These are phyloP conservation scores for Ballota nigra DNA, from an alignment of 257 asterid species.

Conservation along the genomic window DNA sequence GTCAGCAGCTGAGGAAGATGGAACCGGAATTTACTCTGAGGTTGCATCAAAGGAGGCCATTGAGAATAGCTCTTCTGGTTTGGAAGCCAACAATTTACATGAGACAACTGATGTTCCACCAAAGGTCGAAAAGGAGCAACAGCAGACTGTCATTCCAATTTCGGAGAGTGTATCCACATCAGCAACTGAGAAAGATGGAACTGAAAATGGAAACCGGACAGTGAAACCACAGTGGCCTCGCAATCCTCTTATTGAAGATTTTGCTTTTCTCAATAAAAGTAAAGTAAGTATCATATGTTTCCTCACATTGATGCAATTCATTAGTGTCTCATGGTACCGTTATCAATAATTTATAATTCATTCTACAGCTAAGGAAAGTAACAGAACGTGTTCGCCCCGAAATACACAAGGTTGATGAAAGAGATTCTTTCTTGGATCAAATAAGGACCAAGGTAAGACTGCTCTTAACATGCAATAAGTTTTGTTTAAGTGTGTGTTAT, in stretches of 20 bases:
- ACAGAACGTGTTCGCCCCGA: slow-evolving; percentile 53
- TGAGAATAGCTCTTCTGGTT: slow-evolving; percentile 27
- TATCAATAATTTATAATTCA: slow-evolving; percentile 22
- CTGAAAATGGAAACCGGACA: slow-evolving; percentile 33
- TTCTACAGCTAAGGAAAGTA: slow-evolving; percentile 83
- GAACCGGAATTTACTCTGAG: slow-evolving; percentile 25
- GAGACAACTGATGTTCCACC: slow-evolving; percentile 24
- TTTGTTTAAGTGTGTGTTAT: not conserved
- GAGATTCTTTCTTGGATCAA: slow-evolving; percentile 78
- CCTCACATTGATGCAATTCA: slow-evolving; percentile 7
- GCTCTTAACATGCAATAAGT: not conserved
- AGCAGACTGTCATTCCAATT: slow-evolving; percentile 21
- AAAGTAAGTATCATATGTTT: slow-evolving; percentile 47
- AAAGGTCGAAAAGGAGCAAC: slow-evolving; percentile 29
- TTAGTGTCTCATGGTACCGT: slow-evolving; percentile 8
- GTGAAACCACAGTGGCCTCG: slow-evolving; percentile 59
- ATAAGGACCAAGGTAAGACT: slow-evolving; percentile 75
- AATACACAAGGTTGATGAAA: slow-evolving; percentile 58
- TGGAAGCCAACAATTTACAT: slow-evolving; percentile 28
- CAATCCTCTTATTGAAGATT: slow-evolving; percentile 69
- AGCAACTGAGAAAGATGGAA: slow-evolving; percentile 48
- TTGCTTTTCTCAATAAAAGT: slow-evolving; percentile 69
- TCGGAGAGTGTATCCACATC: slow-evolving; percentile 33
- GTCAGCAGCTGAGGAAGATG: slow-evolving; percentile 48
- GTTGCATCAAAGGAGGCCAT: slow-evolving; percentile 28